Conservation (phyloP, 1,284 basidiomycete genomes). For the Macrocybe sp. region DNA sequence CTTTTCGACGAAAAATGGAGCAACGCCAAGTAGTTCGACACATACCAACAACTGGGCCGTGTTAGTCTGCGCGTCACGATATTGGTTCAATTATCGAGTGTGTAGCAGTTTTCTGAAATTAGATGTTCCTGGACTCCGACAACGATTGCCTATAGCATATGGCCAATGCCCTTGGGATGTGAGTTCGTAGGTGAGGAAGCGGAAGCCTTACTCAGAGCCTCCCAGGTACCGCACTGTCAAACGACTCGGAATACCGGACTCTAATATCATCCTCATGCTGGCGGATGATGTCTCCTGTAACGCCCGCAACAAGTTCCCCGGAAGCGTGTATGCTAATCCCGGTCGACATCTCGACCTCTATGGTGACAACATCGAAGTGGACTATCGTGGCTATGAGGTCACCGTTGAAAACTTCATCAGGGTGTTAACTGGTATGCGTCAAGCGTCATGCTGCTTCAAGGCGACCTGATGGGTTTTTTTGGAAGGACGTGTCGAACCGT, state of each 20-base stretch:
- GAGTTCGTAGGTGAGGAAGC: constrained; percentile 16
- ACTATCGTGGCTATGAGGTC: constrained; percentile 97
- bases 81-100: constrained; percentile 99
- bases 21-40: constrained; percentile 29
- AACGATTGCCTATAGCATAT: constrained; percentile 65
- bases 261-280: constrained; percentile 98
- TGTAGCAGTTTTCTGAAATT: constrained; percentile 22
- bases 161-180: constrained; percentile 97
- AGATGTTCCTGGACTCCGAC: neutral
- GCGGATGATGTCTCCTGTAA: constrained; percentile 97
- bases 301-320: constrained; percentile 87
- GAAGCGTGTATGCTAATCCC: constrained; percentile 84
- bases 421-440: constrained; percentile 73
- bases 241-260: constrained; percentile 95
- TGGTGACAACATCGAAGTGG: constrained; percentile 95
- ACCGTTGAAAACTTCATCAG: constrained; percentile 95
- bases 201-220: neutral
- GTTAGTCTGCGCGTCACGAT: constrained; percentile 88
- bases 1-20: constrained; percentile 25
- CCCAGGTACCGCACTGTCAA: constrained; percentile 95
- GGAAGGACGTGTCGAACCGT: constrained; percentile 66
- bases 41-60: constrained; percentile 99
- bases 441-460: neutral
- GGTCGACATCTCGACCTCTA: constrained; percentile 85
- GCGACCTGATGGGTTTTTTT: neutral